These are phyloP conservation scores for Cercophora samala DNA, from an alignment of 495 filamentous ascomycete species.

Conservation along the genomic window DNA sequence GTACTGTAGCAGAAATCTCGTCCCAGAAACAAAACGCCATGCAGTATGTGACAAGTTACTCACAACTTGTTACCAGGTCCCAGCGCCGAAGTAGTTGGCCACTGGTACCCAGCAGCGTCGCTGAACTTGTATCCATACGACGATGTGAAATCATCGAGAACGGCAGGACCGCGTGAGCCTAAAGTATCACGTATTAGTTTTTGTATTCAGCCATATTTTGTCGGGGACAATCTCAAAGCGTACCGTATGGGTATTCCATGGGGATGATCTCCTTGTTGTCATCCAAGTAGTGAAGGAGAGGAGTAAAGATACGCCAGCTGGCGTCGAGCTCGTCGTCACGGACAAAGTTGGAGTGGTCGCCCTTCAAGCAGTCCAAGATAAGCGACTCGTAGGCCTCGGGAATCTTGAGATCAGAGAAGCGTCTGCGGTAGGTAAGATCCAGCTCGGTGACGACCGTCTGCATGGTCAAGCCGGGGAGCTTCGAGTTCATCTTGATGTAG, in stretches of 20 bases:
- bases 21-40: conserved; percentile 15
- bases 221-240: conserved; percentile 36
- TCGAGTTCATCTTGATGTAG: conserved; percentile 99
- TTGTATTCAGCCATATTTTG: background rate
- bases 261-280: conserved; percentile 98
- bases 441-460: conserved; percentile 99
- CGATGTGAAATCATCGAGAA: conserved; percentile 96
- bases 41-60: conserved; percentile 29
- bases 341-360: conserved; percentile 99
- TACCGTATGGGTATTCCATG: conserved; percentile 99
- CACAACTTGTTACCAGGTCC: conserved; percentile 67
- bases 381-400: conserved; percentile 98
- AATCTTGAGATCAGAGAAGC: conserved; percentile 99
- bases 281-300: conserved; percentile 95
- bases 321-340: conserved; percentile 98
- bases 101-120: conserved; percentile 94
- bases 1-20: background rate
- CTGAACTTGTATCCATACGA: conserved; percentile 99
- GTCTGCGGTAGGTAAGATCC: conserved; percentile 94
- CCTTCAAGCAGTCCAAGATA: conserved; percentile 96
- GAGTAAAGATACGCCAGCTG: conserved; percentile 98
- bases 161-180: conserved; percentile 95
- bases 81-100: conserved; percentile 65
- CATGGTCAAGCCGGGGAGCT: conserved; percentile 97
- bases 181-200: conserved; percentile 8